Conservation (phyloP, 768 basidiomycete genomes). For the Rhizopogon sp. region DNA sequence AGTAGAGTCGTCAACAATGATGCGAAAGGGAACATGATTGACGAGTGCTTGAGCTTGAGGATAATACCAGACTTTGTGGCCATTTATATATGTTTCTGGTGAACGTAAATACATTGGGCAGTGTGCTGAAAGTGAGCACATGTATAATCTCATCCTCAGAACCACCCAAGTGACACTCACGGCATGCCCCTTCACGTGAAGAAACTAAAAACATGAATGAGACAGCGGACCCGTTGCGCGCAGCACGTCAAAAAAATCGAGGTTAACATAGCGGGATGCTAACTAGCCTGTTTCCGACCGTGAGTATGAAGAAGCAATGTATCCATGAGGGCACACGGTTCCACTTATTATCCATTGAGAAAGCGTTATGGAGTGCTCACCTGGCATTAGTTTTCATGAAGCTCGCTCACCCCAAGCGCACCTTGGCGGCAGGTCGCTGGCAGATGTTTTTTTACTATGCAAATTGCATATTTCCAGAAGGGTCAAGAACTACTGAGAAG, state of each 20-base stretch:
- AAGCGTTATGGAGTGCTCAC: not conserved
- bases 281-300: not conserved
- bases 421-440: no score
- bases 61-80: conserved; percentile 1
- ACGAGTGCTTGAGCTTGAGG: conserved; percentile 11
- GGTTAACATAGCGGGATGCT: not conserved
- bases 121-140: conserved; percentile 8
- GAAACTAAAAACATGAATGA: not conserved
- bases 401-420: not conserved
- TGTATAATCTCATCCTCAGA: conserved; percentile 1
- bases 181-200: conserved; percentile 7
- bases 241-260: not conserved
- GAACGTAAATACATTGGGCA: not conserved
- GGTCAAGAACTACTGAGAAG: not conserved
- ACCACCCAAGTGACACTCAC: not conserved
- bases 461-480: not conserved
- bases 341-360: not conserved
- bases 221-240: not conserved
- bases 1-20: conserved; percentile 41
- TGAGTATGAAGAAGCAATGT: not conserved
- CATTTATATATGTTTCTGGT: conserved; percentile 17
- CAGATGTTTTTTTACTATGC: not conserved
- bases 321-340: not conserved
- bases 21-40: conserved; percentile 32
- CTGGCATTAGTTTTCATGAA: not conserved